Conservation (phyloP, 306 rosid genomes). For the Corylus americana region DNA sequence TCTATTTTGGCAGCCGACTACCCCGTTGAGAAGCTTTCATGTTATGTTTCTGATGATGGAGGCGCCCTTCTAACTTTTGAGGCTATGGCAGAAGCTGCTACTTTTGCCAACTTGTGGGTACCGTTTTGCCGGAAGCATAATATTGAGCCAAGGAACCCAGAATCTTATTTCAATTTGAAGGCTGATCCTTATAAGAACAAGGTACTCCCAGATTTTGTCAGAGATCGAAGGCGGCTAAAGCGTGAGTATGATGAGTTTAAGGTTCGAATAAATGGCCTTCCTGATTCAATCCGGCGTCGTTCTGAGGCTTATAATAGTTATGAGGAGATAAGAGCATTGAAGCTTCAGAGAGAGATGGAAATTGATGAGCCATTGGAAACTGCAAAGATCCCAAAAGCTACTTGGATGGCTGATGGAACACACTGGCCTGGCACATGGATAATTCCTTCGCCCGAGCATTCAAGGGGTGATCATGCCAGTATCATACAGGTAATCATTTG, state of each 20-base stretch:
- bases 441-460: conserved; percentile 47
- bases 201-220: conserved; percentile 71
- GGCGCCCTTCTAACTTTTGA: conserved; percentile 86
- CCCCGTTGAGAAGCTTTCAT: conserved; percentile 77
- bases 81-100: conserved; percentile 92
- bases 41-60: conserved; percentile 86
- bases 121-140: conserved; percentile 79
- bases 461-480: conserved; percentile 82
- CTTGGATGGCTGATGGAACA: conserved; percentile 80
- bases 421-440: conserved; percentile 89
- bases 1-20: conserved; percentile 74
- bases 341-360: conserved; percentile 48
- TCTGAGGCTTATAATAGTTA: conserved; percentile 67
- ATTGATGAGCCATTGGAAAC: conserved; percentile 51
- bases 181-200: conserved; percentile 75
- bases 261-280: conserved; percentile 70
- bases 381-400: conserved; percentile 58
- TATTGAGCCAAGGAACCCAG: conserved; percentile 83
- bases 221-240: conserved; percentile 74
- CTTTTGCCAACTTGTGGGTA: conserved; percentile 80
- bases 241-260: conserved; percentile 84
- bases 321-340: conserved; percentile 69
- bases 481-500: conserved; percentile 62
- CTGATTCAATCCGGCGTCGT: conserved; percentile 76
- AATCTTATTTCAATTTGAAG: conserved; percentile 61